These are phyloP conservation scores for Phaeosphaeriaceae sp. DNA, from an alignment of 2,329 filamentous ascomycete genomes.

Conservation along the genomic window DNA sequence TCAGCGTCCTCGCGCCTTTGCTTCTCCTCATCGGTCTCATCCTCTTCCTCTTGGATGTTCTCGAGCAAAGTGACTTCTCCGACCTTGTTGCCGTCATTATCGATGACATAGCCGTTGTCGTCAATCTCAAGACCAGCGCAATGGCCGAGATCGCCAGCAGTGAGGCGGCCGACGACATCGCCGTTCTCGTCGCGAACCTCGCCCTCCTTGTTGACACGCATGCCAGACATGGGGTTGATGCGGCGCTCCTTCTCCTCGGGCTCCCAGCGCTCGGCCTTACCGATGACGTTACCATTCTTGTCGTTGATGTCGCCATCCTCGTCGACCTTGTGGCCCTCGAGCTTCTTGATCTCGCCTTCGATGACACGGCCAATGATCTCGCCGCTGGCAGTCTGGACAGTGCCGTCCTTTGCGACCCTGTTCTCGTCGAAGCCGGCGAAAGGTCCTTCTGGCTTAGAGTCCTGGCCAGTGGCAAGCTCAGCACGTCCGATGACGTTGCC, in stretches of 20 bases:
- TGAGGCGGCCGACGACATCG: slow-evolving; percentile 58
- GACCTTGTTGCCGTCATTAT: slow-evolving; percentile 67
- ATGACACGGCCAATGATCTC: slow-evolving; percentile 58
- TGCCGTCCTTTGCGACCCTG: slow-evolving; percentile 64
- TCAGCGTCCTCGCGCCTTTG: slow-evolving; percentile 70
- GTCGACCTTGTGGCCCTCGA: slow-evolving; percentile 58
- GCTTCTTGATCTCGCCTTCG: slow-evolving; percentile 60
- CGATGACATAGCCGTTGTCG: slow-evolving; percentile 60
- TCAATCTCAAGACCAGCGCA: slow-evolving; percentile 61
- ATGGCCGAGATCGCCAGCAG: slow-evolving; percentile 59
- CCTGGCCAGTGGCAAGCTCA: slow-evolving; percentile 59
- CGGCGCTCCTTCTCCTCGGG: slow-evolving; percentile 61
- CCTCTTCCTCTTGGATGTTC: slow-evolving; percentile 64
- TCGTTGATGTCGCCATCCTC: slow-evolving; percentile 61
- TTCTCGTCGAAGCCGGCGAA: slow-evolving; percentile 67
- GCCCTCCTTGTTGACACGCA: slow-evolving; percentile 61
- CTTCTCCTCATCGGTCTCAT: slow-evolving; percentile 55
- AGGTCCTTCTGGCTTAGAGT: slow-evolving; percentile 61
- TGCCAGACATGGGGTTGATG: slow-evolving; percentile 66
- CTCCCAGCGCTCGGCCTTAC: slow-evolving; percentile 61
- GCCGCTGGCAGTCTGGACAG: slow-evolving; percentile 56
- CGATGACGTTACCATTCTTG: slow-evolving; percentile 62
- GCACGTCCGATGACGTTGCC: slow-evolving; percentile 67
- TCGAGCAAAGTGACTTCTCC: slow-evolving; percentile 69
- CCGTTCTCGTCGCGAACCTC: slow-evolving; percentile 61